Conservation (phyloP, 345 rosid genomes). For the Odontarrhena argentea region DNA sequence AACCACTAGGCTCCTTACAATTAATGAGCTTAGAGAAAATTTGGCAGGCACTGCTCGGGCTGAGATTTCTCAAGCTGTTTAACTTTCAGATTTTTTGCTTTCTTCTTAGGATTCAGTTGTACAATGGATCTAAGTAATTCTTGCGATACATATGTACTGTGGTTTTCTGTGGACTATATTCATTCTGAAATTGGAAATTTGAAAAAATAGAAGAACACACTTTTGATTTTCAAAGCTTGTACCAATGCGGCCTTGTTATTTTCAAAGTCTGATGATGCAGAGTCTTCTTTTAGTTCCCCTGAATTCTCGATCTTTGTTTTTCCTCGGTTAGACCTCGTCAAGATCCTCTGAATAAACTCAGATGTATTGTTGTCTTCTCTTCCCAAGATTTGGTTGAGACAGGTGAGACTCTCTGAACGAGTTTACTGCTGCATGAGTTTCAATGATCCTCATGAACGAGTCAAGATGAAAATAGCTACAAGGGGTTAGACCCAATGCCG, state of each 20-base stretch:
- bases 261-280: not conserved
- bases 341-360: no score
- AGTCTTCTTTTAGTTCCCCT: not conserved
- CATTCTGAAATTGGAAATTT: not conserved
- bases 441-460: not conserved
- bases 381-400: not conserved
- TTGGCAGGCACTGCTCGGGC: slow-evolving; percentile 14
- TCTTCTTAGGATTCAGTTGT: not conserved
- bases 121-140: slow-evolving; percentile 11
- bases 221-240: not conserved
- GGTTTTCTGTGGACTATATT: slow-evolving; percentile 11
- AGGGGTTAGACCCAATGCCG: not conserved
- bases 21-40: slow-evolving; percentile 33
- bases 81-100: not conserved
- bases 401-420: not conserved
- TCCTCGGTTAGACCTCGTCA: not conserved
- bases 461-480: not conserved
- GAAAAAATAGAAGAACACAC: slow-evolving; percentile 12
- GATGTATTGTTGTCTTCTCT: not conserved
- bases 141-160: not conserved
- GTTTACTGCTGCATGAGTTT: not conserved
- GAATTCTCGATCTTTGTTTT: not conserved
- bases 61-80: slow-evolving; percentile 21
- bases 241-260: no score
- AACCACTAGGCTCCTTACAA: slow-evolving; percentile 32